Evolutionary conservation across 371 early-diverging fungal genomes (phyloP).

Genomic region (Umbelopsis sp.): DNA sequence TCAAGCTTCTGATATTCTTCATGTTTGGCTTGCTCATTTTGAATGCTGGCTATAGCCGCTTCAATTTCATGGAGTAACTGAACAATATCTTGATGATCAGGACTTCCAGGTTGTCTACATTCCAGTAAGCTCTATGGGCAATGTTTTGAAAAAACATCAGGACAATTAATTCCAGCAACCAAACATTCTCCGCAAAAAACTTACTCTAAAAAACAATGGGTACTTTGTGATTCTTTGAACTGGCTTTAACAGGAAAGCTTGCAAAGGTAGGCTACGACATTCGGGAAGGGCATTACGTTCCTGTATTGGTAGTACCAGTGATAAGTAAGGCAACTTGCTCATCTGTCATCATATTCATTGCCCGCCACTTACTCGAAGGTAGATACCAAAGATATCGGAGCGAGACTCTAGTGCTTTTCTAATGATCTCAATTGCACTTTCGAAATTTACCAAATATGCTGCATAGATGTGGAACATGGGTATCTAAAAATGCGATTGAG

Average conservation of each 20-base stretch:
- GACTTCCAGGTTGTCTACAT: constrained; percentile 16
- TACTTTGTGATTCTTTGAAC: constrained; percentile 50
- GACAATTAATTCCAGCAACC: background rate
- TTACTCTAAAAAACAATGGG: constrained; percentile 46
- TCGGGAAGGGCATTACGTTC: constrained; percentile 36
- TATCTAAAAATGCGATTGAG: background rate
- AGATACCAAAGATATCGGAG: constrained; percentile 34
- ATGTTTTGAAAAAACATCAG: too few relatives aligned
- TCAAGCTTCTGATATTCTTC: constrained; percentile 38
- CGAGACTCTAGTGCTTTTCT: constrained; percentile 24
- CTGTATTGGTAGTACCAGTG: constrained; percentile 20
- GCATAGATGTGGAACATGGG: constrained; percentile 23
- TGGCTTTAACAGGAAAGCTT: constrained; percentile 44
- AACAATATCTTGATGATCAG: constrained; percentile 22
- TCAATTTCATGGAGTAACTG: constrained; percentile 34
- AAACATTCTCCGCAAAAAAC: background rate
- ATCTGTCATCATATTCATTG: background rate
- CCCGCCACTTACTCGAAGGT: constrained; percentile 30
- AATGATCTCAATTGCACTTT: constrained; percentile 37
- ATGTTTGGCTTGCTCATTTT: constrained; percentile 34
- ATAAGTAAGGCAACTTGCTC: background rate
- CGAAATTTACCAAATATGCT: constrained; percentile 42
- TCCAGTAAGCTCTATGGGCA: constrained; percentile 17
- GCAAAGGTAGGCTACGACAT: constrained; percentile 39
- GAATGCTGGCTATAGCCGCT: constrained; percentile 29